Conservation (phyloP, 2,329 filamentous ascomycete species). For the Talaromyces pinophilus region DNA sequence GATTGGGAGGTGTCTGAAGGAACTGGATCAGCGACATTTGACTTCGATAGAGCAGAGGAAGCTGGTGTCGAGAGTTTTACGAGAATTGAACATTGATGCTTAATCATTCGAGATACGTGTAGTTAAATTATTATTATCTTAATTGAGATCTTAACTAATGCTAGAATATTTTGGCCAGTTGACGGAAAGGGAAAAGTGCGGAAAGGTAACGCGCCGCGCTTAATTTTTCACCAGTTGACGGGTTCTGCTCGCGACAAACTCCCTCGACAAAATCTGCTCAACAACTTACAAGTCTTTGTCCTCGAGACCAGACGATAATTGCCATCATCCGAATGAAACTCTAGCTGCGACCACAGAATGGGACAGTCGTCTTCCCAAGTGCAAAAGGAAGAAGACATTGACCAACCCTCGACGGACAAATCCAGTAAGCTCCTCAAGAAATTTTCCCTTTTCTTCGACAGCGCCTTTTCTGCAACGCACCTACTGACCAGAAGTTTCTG, state of each 20-base stretch:
- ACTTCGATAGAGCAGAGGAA: slow-evolving; percentile 49
- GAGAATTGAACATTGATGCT: slow-evolving; percentile 42
- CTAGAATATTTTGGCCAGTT: background rate
- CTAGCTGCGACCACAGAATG: slow-evolving; percentile 22
- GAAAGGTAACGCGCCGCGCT: background rate
- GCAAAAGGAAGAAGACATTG: slow-evolving; percentile 14
- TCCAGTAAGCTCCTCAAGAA: slow-evolving; percentile 7
- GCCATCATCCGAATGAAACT: background rate
- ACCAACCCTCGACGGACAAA: slow-evolving; percentile 6
- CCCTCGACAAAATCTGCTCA: background rate
- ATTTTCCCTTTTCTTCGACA: background rate
- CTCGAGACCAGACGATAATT: background rate
- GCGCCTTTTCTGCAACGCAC: background rate
- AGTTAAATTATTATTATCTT: too few relatives aligned
- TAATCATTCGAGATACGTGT: slow-evolving; percentile 23
- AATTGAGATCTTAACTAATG: too few relatives aligned
- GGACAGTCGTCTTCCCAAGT: slow-evolving; percentile 28
- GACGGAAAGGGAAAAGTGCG: slow-evolving; percentile 16
- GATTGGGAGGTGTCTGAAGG: slow-evolving; percentile 74
- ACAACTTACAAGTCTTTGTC: too few relatives aligned
- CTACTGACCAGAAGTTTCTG: background rate
- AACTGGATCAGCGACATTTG: slow-evolving; percentile 67
- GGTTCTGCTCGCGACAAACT: background rate
- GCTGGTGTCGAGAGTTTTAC: slow-evolving; percentile 46
- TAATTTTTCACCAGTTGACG: slow-evolving; percentile 9